Evolutionary conservation across 768 basidiomycete species (phyloP), one percentile per base, ranked within the genome.

Genomic region (Calocera viscosa): DNA sequence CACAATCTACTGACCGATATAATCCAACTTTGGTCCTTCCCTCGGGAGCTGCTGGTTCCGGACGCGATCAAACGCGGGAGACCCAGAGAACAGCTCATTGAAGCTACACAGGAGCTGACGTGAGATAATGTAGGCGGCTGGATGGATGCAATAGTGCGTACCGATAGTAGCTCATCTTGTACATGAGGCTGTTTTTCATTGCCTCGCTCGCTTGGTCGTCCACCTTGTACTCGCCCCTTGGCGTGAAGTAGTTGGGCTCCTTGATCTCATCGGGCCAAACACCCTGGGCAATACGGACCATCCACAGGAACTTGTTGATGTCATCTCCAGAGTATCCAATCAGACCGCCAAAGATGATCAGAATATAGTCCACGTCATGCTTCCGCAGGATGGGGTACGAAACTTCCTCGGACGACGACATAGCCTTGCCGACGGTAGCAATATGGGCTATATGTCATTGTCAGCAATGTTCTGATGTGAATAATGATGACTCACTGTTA

Each of bases 251-350:
- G 75, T 89, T 89, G 39, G 86, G 83, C 77, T 99, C 96, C 75
- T 91, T 92, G 68, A 99, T 90, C 77, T 98, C 96, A 38, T 98
- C 93, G 0, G 96, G 96, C 94, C 94, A 97, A 33, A 95, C 89
- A 63, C 94, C 94, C 72, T 95, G 93, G 2, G 91, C 86, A 70
- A 93, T 92, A 66, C 91, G 86, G 67, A 97, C 88, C 91, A 97
- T 97, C 94, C 94, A 97, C 63, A 99, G 78, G 84, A 97, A 99
- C 78, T 99, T 99, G 85, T 99, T 99, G 80, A 99, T 90, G 75
- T 99, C 96, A 75, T 99, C 96, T 16, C 95, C 96, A 24, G 93
- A 95, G 77, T 97, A 99, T 8, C 94, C 96, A 66, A 98, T 81
- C 41, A 99, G 81, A 49, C 94, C 95, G 41, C 96, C 96, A 74